Percentiles rank a stretch among this genome's conserved stretches.
These are phyloP conservation scores for Colletotrichum paranaense DNA, from an alignment of 2,329 filamentous ascomycete species.

Conservation along the genomic window DNA sequence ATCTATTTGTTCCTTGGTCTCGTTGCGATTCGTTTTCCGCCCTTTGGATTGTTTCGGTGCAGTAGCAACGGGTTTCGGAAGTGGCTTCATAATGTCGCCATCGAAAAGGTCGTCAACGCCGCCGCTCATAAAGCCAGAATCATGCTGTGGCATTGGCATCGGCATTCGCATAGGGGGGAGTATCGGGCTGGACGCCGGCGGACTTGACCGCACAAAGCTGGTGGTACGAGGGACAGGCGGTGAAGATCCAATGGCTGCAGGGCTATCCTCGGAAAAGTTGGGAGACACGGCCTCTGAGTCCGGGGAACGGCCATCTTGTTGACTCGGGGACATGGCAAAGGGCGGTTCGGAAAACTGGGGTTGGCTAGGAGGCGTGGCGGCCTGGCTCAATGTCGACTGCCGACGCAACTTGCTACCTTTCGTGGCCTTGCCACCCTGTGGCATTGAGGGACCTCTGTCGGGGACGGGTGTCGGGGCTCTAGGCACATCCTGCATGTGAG, in stretches of 20 bases:
- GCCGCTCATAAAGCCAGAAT: slow-evolving; percentile 91
- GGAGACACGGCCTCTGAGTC: slow-evolving; percentile 65
- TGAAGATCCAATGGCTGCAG: slow-evolving; percentile 88
- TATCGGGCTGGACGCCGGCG: slow-evolving; percentile 83
- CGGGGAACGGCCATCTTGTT: slow-evolving; percentile 65
- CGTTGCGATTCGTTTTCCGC: slow-evolving; percentile 42
- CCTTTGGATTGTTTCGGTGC: slow-evolving; percentile 34
- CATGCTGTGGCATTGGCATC: slow-evolving; percentile 71
- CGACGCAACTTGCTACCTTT: slow-evolving; percentile 66
- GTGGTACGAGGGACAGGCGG: slow-evolving; percentile 80
- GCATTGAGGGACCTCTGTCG: slow-evolving; percentile 48
- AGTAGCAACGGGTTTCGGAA: slow-evolving; percentile 47
- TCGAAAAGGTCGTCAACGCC: slow-evolving; percentile 76
- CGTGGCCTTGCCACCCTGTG: slow-evolving; percentile 43
- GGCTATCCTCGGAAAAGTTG: slow-evolving; percentile 72
- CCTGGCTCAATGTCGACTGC: slow-evolving; percentile 68
- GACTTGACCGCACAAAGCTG: slow-evolving; percentile 66
- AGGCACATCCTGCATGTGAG: slow-evolving; percentile 77
- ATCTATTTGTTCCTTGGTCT: slow-evolving; percentile 44
- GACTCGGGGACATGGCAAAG: slow-evolving; percentile 58
- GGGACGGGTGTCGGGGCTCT: slow-evolving; percentile 83
- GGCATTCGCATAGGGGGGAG: slow-evolving; percentile 72
- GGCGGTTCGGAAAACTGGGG: slow-evolving; percentile 51
- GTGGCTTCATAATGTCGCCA: slow-evolving; percentile 63
- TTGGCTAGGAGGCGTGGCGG: slow-evolving; percentile 46